phyloP scores from a whole-genome alignment of 352 stramenopile species.

The Phytophthora constricta region DNA sequence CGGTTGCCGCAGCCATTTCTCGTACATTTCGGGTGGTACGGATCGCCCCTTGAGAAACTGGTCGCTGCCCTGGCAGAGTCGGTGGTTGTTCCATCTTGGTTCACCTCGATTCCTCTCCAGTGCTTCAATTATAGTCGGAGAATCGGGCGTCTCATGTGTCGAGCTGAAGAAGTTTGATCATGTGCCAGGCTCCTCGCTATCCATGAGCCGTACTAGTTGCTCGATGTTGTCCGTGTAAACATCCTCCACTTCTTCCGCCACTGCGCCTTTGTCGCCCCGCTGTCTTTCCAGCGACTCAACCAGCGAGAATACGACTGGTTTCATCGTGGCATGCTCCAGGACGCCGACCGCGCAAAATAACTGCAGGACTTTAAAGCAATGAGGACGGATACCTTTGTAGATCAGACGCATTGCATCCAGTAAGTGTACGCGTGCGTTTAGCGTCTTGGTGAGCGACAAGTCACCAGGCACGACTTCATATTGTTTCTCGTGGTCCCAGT shows the following conservation, averaged over 20 bases:
- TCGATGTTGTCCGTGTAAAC: background rate
- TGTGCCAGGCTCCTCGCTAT: background rate
- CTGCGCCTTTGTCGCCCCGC: too few relatives aligned
- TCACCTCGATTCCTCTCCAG: constrained; percentile 3
- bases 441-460: background rate
- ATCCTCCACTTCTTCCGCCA: background rate
- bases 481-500: background rate
- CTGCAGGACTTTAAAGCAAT: constrained; percentile 9
- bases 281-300: background rate
- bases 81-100: background rate
- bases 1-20: too few relatives aligned
- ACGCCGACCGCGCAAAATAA: background rate
- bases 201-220: constrained; percentile 5
- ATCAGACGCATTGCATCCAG: constrained; percentile 9
- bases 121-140: constrained; percentile 1
- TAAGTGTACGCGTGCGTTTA: constrained; percentile 6
- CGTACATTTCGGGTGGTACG: too few relatives aligned
- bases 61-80: too few relatives aligned
- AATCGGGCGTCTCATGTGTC: background rate
- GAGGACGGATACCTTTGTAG: constrained; percentile 3
- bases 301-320: constrained; percentile 12
- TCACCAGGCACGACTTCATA: background rate
- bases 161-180: constrained; percentile 1
- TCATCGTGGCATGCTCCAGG: constrained; percentile 5
- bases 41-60: too few relatives aligned